These are phyloP conservation scores for Starmerella powellii DNA, from an alignment of 805 yeast genomes.

Conservation along the genomic window DNA sequence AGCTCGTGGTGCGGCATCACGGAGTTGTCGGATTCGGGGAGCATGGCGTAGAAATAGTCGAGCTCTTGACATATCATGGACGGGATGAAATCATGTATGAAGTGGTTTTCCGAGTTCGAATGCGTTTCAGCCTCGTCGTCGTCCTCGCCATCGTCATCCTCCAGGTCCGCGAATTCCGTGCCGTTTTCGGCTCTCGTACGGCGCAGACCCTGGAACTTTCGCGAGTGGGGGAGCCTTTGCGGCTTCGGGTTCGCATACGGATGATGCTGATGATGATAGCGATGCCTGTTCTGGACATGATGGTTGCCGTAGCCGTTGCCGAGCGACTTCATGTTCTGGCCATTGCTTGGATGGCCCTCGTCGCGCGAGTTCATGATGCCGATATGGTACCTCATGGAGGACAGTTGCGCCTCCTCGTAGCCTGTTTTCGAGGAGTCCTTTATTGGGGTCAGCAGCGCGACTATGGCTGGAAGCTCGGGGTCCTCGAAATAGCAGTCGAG, in stretches of 20 bases:
- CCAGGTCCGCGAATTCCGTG: too few species aligned
- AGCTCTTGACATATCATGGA: slow-evolving; percentile 18
- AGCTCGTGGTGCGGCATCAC: slow-evolving; percentile 11
- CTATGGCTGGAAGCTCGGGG: slow-evolving; percentile 16
- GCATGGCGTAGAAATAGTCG: slow-evolving; percentile 20
- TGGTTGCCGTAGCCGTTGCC: background rate
- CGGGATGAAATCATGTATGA: slow-evolving; percentile 20
- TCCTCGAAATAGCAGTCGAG: slow-evolving; percentile 20
- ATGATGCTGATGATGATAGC: too few species aligned
- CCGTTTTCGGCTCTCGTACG: too few species aligned
- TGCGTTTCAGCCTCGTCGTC: too few species aligned
- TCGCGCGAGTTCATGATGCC: slow-evolving; percentile 8
- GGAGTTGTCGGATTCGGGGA: slow-evolving; percentile 11
- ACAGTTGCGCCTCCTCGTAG: slow-evolving; percentile 20
- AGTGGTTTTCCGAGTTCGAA: background rate
- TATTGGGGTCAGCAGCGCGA: slow-evolving; percentile 19
- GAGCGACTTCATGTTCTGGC: too few species aligned
- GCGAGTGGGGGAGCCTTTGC: too few species aligned
- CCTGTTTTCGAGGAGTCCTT: slow-evolving; percentile 5
- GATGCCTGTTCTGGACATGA: too few species aligned
- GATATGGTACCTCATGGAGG: slow-evolving; percentile 18
- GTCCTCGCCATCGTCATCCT: too few species aligned
- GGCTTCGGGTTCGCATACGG: too few species aligned
- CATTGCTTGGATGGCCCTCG: background rate
- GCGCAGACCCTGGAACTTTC: too few species aligned